Conservation (phyloP, 768 basidiomycete species). For the Nidula microcarpa region DNA sequence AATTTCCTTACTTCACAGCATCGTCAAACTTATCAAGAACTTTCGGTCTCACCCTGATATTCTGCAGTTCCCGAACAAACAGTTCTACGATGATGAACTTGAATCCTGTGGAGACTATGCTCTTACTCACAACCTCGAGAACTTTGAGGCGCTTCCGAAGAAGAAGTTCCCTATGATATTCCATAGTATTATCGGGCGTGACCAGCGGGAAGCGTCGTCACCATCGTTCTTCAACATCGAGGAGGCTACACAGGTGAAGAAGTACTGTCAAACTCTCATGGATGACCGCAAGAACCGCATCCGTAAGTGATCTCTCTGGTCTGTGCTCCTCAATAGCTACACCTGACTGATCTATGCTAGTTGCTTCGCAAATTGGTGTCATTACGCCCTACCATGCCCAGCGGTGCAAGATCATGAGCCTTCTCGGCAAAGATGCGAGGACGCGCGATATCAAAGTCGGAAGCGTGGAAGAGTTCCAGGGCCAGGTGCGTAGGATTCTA, state of each 20-base stretch:
- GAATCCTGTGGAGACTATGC: constrained; percentile 39
- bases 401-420: constrained; percentile 43
- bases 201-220: constrained; percentile 49
- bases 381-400: constrained; percentile 70
- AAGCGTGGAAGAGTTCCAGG: constrained; percentile 69
- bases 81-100: constrained; percentile 53
- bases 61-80: constrained; percentile 52
- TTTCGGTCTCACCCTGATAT: constrained; percentile 56
- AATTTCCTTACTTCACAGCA: constrained; percentile 15
- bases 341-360: constrained; percentile 9
- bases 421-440: constrained; percentile 24
- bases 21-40: constrained; percentile 59
- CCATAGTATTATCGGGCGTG: constrained; percentile 51
- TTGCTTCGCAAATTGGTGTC: constrained; percentile 52
- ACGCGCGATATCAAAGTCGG: constrained; percentile 52
- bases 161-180: constrained; percentile 55
- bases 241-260: constrained; percentile 49
- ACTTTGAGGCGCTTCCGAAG: constrained; percentile 32
- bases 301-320: constrained; percentile 24
- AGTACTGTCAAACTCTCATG: constrained; percentile 34
- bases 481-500: constrained; percentile 37
- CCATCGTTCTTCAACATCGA: constrained; percentile 66
- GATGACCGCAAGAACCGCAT: constrained; percentile 32
- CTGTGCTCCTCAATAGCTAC: background rate
- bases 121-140: constrained; percentile 35